phyloP scores from a whole-genome alignment of 2,329 filamentous ascomycete species.

The Fusarium succisae region DNA sequence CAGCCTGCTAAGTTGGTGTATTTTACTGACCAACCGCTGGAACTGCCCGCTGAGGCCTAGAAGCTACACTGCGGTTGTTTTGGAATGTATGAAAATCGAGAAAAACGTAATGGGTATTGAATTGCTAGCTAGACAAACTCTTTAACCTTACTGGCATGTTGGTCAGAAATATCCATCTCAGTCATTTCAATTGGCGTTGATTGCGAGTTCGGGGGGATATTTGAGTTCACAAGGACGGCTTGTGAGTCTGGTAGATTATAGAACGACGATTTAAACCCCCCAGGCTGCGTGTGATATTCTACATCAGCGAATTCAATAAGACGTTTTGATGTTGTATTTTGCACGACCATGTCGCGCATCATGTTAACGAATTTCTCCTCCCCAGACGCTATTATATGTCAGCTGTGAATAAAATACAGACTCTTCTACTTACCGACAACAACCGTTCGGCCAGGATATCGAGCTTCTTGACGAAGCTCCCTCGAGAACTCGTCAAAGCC shows the following conservation, averaged over 20 bases:
- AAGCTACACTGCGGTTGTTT: not conserved
- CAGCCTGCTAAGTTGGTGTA: not conserved
- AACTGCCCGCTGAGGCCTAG: not conserved
- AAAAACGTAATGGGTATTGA: not conserved
- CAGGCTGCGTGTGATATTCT: not conserved
- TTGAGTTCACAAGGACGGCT: not conserved
- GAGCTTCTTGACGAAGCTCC: not conserved
- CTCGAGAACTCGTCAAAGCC: not conserved
- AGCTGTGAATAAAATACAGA: not conserved
- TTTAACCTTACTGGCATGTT: not conserved
- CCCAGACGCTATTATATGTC: not conserved
- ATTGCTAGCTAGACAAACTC: not conserved
- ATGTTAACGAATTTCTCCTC: not conserved
- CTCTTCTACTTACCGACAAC: not conserved
- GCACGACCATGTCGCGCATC: not conserved
- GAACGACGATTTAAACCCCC: not conserved
- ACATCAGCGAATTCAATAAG: not conserved
- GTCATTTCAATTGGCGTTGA: not conserved
- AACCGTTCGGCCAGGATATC: not conserved
- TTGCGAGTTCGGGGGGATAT: not conserved
- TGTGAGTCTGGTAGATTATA: not conserved
- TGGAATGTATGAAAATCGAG: not conserved
- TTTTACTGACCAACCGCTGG: not conserved
- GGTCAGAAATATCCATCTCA: not conserved
- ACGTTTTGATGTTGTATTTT: not conserved